These are phyloP conservation scores for Arthrocladium fulminans DNA, from an alignment of 2,329 filamentous ascomycete species.

Conservation along the genomic window DNA sequence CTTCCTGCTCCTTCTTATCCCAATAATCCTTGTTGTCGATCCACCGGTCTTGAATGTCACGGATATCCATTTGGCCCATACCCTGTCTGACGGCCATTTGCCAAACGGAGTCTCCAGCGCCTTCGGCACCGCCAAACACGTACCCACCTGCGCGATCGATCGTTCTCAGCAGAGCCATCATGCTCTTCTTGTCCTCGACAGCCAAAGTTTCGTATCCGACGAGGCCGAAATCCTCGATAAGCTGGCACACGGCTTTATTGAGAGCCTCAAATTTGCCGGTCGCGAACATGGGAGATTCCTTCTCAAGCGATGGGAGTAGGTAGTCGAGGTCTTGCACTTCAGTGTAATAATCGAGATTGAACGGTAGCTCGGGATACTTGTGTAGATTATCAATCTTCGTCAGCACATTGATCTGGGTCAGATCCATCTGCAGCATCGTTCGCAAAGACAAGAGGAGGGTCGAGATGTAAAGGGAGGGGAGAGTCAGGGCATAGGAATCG, in stretches of 20 bases:
- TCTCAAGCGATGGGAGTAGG: slow-evolving; percentile 68
- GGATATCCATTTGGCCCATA: slow-evolving; percentile 62
- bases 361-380: slow-evolving; percentile 75
- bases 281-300: slow-evolving; percentile 62
- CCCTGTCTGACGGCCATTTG: slow-evolving; percentile 79
- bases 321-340: slow-evolving; percentile 90
- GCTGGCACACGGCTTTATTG: slow-evolving; percentile 74
- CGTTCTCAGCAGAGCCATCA: slow-evolving; percentile 82
- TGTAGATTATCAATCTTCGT: slow-evolving; percentile 95
- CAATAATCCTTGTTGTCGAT: slow-evolving; percentile 81
- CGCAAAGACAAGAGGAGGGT: slow-evolving; percentile 86
- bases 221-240: slow-evolving; percentile 83
- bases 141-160: slow-evolving; percentile 92
- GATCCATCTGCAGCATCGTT: slow-evolving; percentile 96
- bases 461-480: slow-evolving; percentile 90
- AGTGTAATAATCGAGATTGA: slow-evolving; percentile 95
- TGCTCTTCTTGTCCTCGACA: slow-evolving; percentile 92
- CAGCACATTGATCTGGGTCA: slow-evolving; percentile 89
- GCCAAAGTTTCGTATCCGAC: slow-evolving; percentile 89
- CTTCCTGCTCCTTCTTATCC: slow-evolving; percentile 67
- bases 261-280: slow-evolving; percentile 72
- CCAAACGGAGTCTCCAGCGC: slow-evolving; percentile 95
- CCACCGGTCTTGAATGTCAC: slow-evolving; percentile 94
- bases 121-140: slow-evolving; percentile 81
- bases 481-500: slow-evolving; percentile 85